Percentiles rank a stretch among this genome's conserved stretches.
Evolutionary conservation across 805 yeast genomes (phyloP).

Genomic region (Nakazawaea anatomiae): DNA sequence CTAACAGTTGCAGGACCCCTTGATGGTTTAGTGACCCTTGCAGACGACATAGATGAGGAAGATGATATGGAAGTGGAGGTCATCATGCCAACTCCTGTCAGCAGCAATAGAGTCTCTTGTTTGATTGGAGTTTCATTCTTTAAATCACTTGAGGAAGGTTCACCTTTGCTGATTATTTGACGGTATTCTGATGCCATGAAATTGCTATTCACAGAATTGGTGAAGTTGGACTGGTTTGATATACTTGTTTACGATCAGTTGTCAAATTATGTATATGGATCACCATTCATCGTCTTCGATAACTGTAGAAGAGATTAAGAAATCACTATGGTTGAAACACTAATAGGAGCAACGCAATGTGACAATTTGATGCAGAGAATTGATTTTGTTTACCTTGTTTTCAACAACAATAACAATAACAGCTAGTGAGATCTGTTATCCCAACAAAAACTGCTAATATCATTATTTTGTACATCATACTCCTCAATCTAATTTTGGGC

Average conservation of each 20-base stretch:
- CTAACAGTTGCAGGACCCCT: constrained; percentile 1
- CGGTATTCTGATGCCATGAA: constrained; percentile 4
- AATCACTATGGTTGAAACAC: too few relatives aligned
- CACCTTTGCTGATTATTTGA: neutral
- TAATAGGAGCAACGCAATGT: too few relatives aligned
- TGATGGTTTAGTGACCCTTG: neutral
- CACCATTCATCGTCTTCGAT: constrained; percentile 1
- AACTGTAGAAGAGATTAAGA: neutral
- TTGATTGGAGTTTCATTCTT: neutral
- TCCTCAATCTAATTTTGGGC: neutral
- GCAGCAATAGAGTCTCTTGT: neutral
- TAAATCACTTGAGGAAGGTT: neutral
- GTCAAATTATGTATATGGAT: neutral
- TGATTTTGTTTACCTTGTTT: too few relatives aligned
- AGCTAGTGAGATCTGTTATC: too few relatives aligned
- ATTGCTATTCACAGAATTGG: neutral
- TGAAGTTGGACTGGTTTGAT: neutral
- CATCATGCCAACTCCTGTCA: neutral
- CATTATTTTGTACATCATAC: too few relatives aligned
- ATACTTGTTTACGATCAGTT: neutral
- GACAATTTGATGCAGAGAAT: too few relatives aligned
- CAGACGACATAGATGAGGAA: neutral
- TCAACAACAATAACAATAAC: too few relatives aligned
- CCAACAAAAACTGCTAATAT: too few relatives aligned
- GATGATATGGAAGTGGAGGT: neutral